Base-by-base conservation (phyloP, 2,329 filamentous ascomycete genomes). In the Pseudodiploospora longispora region DNA sequence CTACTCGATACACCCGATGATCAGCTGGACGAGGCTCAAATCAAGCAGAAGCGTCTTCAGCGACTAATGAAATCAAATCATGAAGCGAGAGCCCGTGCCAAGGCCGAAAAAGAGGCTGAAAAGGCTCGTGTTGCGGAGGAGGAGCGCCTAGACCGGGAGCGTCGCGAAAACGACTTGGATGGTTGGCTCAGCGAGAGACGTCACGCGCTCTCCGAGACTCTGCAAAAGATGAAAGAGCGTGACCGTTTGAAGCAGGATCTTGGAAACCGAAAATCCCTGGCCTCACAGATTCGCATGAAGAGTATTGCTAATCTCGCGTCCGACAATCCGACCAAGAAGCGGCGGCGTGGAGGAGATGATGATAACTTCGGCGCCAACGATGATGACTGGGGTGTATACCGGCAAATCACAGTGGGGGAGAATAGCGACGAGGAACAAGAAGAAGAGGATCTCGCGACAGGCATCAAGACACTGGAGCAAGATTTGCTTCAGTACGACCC, bases 261-360 rank as follows among this genome's bases (percentile, higher is more conserved):
- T 1, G 90, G 91, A 45, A 97, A 97, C 66, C 86, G 93, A 59
- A 98, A 98, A 65, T 96, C 90, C 0, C 80, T 96, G 19, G 93
- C 93, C 6, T 93, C 86, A 46, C 91, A 97, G 64, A 94, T 95
- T 67, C 86, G 93, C 50, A 98, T 98, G 93, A 97, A 97, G 69
- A 91, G 84, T 41, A 89, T 98, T 47, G 93, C 93, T 47, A 96
- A 95, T 59, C 82, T 98, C 2, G 93, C 93, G 3, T 90, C 91
- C 0, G 93, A 98, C 63, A 82, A 80, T 5, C 89, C 91, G 1
- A 71, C 75, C 51, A 89, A 90, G 62, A 94, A 95, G 65, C 80
- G 91, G 45, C 75, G 88, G 10, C 82, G 90, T 12, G 89, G 88
- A 6, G 87, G 84, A 4, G 91, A 97, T 59, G 93, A 98, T 56